These are phyloP conservation scores for Sapria himalayana DNA, from an alignment of 345 rosid species.

Conservation along the genomic window DNA sequence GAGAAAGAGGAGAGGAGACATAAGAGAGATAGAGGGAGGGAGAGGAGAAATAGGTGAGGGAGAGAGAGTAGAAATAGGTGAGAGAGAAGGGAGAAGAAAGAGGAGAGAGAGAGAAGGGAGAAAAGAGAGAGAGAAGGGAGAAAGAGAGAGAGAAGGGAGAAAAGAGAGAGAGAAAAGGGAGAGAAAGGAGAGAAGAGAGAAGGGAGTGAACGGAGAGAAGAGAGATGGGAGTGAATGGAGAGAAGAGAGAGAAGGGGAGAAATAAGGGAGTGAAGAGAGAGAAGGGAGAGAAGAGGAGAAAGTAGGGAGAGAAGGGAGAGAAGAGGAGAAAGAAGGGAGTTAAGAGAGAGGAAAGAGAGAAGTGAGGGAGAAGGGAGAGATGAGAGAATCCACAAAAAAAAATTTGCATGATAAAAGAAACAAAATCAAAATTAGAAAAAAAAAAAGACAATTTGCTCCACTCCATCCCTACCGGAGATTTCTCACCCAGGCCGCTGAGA, in stretches of 20 bases:
- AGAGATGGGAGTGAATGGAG: neutral
- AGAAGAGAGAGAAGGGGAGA: constrained; percentile 3
- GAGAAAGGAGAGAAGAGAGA: no score
- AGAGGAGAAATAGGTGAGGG: no score
- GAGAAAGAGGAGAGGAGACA: no score
- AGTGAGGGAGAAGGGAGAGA: constrained; percentile 5
- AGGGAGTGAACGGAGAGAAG: neutral
- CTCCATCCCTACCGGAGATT: constrained; percentile 22
- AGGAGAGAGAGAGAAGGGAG: no score
- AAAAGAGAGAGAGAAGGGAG: no score
- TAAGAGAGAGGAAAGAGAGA: neutral
- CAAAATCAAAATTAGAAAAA: constrained; percentile 5
- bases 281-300: neutral
- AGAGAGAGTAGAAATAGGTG: no score
- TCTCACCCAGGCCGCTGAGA: constrained; percentile 29
- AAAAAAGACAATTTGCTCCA: constrained; percentile 6
- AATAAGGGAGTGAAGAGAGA: neutral
- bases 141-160: no score
- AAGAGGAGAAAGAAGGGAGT: neutral
- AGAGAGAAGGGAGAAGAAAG: no score
- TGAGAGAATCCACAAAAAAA: constrained; percentile 4
- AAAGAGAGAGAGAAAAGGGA: no score
- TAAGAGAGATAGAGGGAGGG: no score
- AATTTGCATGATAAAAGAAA: constrained; percentile 19
- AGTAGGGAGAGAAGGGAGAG: neutral